A percentile compares a stretch with the other conserved stretches of the same genome.
Conservation (phyloP, 163 green algal genomes). For the Chlorella variabilis region DNA sequence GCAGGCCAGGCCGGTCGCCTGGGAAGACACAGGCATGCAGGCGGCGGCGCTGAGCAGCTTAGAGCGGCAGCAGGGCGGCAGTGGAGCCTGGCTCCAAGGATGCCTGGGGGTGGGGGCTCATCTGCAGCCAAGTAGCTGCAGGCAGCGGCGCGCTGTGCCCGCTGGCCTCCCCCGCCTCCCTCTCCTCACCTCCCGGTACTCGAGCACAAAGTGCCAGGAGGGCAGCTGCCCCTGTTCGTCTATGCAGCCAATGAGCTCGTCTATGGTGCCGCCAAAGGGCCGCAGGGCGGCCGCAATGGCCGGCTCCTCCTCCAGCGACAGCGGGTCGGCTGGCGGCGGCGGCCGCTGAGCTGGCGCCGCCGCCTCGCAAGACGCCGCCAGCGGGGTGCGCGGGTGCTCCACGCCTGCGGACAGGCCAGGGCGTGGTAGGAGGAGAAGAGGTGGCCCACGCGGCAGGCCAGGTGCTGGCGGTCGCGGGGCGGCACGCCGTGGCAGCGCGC, state of each 20-base stretch:
- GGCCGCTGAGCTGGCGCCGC: not conserved
- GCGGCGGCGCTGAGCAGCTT: not conserved
- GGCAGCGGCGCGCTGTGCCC: no score
- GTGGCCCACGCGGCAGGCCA: slow-evolving; percentile 16
- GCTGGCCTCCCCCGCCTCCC: no score
- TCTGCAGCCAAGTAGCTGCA: no score
- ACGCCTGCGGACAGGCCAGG: slow-evolving; percentile 6
- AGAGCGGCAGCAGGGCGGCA: not conserved
- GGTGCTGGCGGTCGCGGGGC: slow-evolving; percentile 6
- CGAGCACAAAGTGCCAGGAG: slow-evolving; percentile 26
- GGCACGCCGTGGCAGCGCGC: slow-evolving; percentile 10
- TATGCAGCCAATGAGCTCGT: not conserved
- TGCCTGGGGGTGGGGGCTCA: no score
- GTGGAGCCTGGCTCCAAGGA: no score
- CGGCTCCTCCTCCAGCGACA: not conserved
- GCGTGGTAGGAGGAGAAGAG: slow-evolving; percentile 27
- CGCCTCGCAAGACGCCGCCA: not conserved
- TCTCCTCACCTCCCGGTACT: slow-evolving; percentile 21
- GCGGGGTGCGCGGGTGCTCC: not conserved
- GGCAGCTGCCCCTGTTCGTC: not conserved
- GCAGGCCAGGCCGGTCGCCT: slow-evolving; percentile 22
- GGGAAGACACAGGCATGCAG: not conserved
- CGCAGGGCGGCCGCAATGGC: slow-evolving; percentile 8
- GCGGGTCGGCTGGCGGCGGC: not conserved
- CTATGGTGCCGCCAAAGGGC: not conserved